phyloP scores from a whole-genome alignment of 345 rosid species.

The Isatis tinctoria region DNA sequence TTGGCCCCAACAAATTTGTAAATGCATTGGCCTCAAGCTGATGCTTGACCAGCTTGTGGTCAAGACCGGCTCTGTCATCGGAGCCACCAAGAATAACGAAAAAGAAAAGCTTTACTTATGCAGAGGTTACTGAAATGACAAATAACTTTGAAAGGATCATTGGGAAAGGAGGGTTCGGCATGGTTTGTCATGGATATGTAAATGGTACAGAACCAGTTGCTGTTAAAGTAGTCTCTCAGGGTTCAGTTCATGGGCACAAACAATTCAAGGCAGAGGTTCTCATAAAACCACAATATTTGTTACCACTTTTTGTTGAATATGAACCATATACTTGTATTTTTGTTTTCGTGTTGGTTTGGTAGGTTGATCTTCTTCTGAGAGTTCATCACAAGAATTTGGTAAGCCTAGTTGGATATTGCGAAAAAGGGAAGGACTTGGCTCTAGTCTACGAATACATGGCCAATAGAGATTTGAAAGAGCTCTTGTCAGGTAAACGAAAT shows the following conservation, averaged over 20 bases:
- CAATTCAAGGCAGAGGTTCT: slow-evolving; percentile 20
- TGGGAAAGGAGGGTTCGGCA: neutral
- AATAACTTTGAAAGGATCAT: neutral
- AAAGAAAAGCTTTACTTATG: neutral
- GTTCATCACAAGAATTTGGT: slow-evolving; percentile 26
- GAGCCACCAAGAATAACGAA: neutral
- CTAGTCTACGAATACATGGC: slow-evolving; percentile 56
- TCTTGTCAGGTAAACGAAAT: neutral
- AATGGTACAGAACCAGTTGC: neutral
- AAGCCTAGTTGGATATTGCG: slow-evolving; percentile 46
- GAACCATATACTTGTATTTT: neutral
- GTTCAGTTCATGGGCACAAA: neutral
- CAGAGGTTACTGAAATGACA: slow-evolving; percentile 8
- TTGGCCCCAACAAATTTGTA: too few relatives aligned
- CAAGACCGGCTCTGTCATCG: too few relatives aligned
- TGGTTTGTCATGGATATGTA: neutral
- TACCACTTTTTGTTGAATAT: neutral
- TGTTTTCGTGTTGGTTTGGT: neutral
- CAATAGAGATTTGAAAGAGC: slow-evolving; percentile 30
- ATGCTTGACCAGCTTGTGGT: too few relatives aligned
- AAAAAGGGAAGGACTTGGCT: slow-evolving; percentile 35
- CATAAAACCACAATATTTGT: neutral
- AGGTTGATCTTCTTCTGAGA: neutral
- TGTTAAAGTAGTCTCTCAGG: neutral
- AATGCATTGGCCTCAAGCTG: too few relatives aligned